Conservation (phyloP, 306 rosid genomes). For the Quercus parvula region DNA sequence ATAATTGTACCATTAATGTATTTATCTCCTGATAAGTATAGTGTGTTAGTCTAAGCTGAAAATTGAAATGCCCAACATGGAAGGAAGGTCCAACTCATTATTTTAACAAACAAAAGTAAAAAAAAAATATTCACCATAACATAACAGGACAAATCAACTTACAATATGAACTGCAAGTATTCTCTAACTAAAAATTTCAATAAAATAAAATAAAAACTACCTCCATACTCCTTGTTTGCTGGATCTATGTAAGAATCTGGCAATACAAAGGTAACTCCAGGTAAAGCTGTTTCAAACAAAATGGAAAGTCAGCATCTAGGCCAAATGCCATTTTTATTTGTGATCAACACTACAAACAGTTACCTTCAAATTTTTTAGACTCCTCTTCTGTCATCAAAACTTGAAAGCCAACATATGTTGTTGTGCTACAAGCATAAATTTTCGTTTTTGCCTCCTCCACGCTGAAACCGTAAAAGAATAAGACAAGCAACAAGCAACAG, state of each 20-base stretch:
- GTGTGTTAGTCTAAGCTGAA: background rate
- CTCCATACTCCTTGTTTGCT: slow-evolving; percentile 84
- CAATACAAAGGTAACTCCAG: slow-evolving; percentile 74
- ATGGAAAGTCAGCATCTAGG: background rate
- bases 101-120: background rate
- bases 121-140: background rate
- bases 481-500: background rate
- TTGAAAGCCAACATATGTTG: slow-evolving; percentile 80
- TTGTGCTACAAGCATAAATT: slow-evolving; percentile 91
- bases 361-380: slow-evolving; percentile 75
- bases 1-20: slow-evolving; percentile 77
- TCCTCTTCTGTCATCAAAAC: slow-evolving; percentile 76
- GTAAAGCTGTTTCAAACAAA: slow-evolving; percentile 43
- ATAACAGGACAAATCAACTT: slow-evolving; percentile 3
- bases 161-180: background rate
- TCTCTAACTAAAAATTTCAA: background rate
- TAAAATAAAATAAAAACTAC: slow-evolving; percentile 21
- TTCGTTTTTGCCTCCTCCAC: slow-evolving; percentile 83
- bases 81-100: background rate
- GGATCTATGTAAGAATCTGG: slow-evolving; percentile 87
- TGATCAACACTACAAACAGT: background rate
- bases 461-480: slow-evolving; percentile 35
- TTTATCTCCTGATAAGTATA: slow-evolving; percentile 64
- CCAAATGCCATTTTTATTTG: slow-evolving; percentile 1
- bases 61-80: background rate